These are phyloP conservation scores for Paramecium bursaria DNA, from an alignment of 73 alveolate genomes.

Conservation along the genomic window DNA sequence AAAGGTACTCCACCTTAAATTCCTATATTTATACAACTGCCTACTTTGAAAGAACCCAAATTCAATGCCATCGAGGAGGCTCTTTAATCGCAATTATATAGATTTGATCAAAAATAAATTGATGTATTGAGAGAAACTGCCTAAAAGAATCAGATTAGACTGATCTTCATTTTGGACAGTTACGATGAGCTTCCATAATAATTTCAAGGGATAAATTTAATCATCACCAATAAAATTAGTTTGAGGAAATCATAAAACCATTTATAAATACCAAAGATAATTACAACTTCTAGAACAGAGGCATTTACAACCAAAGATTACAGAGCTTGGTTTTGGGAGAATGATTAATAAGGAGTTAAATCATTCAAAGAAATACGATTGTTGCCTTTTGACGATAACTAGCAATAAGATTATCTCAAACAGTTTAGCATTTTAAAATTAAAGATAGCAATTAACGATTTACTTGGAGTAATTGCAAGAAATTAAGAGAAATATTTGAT, in stretches of 20 bases:
- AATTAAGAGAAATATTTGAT: no score
- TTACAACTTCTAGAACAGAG: slow-evolving; percentile 19
- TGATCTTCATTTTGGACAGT: slow-evolving; percentile 38
- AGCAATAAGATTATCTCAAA: neutral
- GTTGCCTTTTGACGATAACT: neutral
- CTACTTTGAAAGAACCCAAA: slow-evolving; percentile 23
- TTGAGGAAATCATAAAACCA: slow-evolving; percentile 11
- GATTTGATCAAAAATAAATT: slow-evolving; percentile 18
- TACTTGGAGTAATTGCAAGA: no score
- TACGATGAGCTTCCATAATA: slow-evolving; percentile 15
- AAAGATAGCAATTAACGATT: slow-evolving; percentile 19
- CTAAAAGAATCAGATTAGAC: neutral
- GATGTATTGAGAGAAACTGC: slow-evolving; percentile 9
- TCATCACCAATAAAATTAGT: neutral
- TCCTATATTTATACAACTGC: slow-evolving; percentile 21
- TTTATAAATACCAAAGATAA: neutral
- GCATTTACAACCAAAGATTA: neutral
- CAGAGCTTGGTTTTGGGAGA: neutral
- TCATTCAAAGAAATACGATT: slow-evolving; percentile 9
- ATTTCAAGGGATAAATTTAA: slow-evolving; percentile 23
- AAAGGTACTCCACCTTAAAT: slow-evolving; percentile 1
- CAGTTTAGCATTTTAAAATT: neutral
- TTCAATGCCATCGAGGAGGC: slow-evolving; percentile 30
- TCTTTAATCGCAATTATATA: slow-evolving; percentile 4
- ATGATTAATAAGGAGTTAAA: neutral